Evolutionary conservation across 2,329 filamentous ascomycete genomes (phyloP).

Genomic region (Celoporthe dispersa): DNA sequence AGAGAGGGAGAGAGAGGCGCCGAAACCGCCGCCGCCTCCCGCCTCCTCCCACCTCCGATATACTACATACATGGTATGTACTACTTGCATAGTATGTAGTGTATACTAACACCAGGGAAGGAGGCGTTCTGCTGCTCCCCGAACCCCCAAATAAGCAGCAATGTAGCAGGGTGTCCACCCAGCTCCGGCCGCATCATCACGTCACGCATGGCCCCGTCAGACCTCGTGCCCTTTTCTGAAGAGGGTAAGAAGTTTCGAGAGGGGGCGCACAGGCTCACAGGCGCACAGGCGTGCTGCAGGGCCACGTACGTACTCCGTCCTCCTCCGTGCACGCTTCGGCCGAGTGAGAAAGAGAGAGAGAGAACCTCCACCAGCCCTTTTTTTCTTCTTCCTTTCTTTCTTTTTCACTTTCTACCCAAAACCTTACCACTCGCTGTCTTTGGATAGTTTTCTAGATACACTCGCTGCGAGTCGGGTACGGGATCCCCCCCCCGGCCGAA

Average conservation of each 20-base stretch:
- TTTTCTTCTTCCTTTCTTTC: not conserved
- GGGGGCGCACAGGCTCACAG: not conserved
- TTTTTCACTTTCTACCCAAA: not conserved
- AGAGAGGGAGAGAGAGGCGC: not conserved
- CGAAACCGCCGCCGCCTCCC: too few relatives aligned
- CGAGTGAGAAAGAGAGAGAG: not conserved
- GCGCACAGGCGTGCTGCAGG: not conserved
- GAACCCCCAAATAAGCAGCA: not conserved
- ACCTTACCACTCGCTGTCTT: not conserved
- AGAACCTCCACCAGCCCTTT: not conserved
- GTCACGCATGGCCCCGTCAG: not conserved
- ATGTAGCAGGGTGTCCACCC: not conserved
- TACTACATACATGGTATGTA: too few relatives aligned
- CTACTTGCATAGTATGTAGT: not conserved
- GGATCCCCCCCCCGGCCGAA: not conserved
- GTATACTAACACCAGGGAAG: not conserved
- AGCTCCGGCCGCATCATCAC: not conserved
- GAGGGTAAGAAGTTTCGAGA: slow-evolving; percentile 12
- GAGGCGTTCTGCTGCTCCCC: not conserved
- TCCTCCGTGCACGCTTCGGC: slow-evolving; percentile 5
- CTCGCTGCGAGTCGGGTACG: not conserved
- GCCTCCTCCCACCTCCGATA: not conserved
- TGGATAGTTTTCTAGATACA: not conserved
- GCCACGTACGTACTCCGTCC: not conserved
- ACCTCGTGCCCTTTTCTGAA: not conserved